These are phyloP conservation scores for Phialophora macrospora DNA, from an alignment of 2,329 filamentous ascomycete species.

Conservation along the genomic window DNA sequence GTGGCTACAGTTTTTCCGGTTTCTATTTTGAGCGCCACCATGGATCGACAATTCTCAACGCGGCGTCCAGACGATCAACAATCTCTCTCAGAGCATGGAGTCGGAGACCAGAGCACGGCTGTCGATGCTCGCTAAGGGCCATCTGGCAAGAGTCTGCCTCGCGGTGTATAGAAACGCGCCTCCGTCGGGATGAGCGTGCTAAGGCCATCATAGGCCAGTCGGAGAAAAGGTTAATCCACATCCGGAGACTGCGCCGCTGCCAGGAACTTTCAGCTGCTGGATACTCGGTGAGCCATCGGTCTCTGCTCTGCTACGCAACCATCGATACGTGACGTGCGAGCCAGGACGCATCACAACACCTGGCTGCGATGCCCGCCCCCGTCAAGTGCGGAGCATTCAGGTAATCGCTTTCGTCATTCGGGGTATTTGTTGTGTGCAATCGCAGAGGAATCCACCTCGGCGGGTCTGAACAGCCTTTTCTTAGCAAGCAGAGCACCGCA, in stretches of 20 bases:
- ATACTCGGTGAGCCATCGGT: slow-evolving; percentile 9
- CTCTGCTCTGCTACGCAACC: background rate
- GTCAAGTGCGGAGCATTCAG: background rate
- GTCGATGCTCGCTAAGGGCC: background rate
- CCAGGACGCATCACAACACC: background rate
- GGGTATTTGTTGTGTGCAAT: slow-evolving; percentile 1
- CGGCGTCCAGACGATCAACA: background rate
- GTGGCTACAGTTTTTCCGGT: slow-evolving; percentile 1
- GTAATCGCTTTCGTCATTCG: slow-evolving; percentile 7
- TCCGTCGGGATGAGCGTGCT: slow-evolving; percentile 21
- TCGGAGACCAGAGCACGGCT: background rate
- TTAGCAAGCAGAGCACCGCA: slow-evolving; percentile 11
- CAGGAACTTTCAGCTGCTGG: slow-evolving; percentile 12
- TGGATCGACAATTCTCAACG: background rate
- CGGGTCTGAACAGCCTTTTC: slow-evolving; percentile 16
- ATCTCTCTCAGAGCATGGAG: background rate
- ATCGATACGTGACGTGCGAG: background rate
- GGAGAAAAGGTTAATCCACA: slow-evolving; percentile 28
- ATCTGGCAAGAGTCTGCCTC: slow-evolving; percentile 19
- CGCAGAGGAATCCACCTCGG: slow-evolving; percentile 3
- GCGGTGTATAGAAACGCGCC: slow-evolving; percentile 18
- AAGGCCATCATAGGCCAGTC: slow-evolving; percentile 9
- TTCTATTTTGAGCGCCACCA: slow-evolving; percentile 16
- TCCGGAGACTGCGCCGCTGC: slow-evolving; percentile 16
- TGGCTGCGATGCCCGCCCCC: background rate